These are phyloP conservation scores for Taxillus chinensis DNA, from an alignment of 164 flowering plant species.

Conservation along the genomic window DNA sequence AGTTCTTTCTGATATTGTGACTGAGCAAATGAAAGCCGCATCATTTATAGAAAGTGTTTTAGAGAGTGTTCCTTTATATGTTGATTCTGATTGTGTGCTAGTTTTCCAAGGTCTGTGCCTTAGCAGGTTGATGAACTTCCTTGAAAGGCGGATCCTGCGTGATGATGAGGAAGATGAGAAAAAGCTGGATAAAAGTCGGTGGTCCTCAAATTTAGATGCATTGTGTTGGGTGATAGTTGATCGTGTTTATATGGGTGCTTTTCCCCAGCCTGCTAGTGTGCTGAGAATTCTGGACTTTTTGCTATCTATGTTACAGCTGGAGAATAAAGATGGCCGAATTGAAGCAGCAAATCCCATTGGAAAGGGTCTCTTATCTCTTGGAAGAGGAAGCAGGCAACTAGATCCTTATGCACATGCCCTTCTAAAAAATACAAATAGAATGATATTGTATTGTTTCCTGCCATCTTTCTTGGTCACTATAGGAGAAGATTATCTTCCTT, in stretches of 20 bases:
- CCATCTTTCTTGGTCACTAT: constrained; percentile 72
- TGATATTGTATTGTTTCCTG: constrained; percentile 86
- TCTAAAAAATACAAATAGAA: constrained; percentile 83
- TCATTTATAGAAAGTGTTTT: constrained; percentile 58
- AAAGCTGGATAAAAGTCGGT: constrained; percentile 81
- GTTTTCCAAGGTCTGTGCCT: constrained; percentile 95
- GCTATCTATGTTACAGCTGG: constrained; percentile 89
- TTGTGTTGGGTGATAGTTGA: constrained; percentile 94
- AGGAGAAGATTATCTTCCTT: constrained; percentile 78
- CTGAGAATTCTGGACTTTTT: constrained; percentile 80
- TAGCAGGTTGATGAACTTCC: constrained; percentile 78
- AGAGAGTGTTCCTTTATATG: constrained; percentile 74
- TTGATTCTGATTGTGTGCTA: constrained; percentile 67
- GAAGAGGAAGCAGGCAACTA: constrained; percentile 83
- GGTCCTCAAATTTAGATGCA: constrained; percentile 85
- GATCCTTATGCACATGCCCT: constrained; percentile 83
- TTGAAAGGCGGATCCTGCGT: constrained; percentile 91
- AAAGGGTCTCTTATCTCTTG: constrained; percentile 75
- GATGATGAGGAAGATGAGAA: constrained; percentile 95
- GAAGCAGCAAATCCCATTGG: constrained; percentile 72
- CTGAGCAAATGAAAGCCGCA: constrained; percentile 83
- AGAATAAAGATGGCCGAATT: constrained; percentile 92
- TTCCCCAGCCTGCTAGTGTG: constrained; percentile 74
- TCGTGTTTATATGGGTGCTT: constrained; percentile 95
- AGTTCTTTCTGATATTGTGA: constrained; percentile 79